A percentile compares a stretch with the other conserved stretches of the same genome.
Conservation (phyloP, 495 filamentous ascomycete species). For the Xylaria sp. region DNA sequence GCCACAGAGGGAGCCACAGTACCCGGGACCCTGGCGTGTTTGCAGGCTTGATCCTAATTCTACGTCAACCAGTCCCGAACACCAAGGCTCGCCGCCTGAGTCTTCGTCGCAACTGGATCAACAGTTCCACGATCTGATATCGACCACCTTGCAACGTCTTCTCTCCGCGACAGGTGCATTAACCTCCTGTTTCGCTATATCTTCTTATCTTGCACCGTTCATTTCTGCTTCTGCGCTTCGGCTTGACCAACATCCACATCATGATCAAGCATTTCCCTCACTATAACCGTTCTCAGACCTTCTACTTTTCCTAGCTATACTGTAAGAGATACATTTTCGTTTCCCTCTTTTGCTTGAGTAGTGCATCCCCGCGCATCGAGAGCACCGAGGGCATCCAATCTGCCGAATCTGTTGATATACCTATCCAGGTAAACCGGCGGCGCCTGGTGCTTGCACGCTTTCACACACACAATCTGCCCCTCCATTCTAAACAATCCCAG, state of each 20-base stretch:
- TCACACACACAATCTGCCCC: conserved; percentile 11
- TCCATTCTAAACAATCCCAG: conserved; percentile 19
- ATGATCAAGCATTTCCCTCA: conserved; percentile 38
- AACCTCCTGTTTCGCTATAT: not conserved
- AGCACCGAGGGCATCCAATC: not conserved
- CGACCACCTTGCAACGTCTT: conserved; percentile 1
- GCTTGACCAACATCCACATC: conserved; percentile 29
- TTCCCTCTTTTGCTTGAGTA: conserved; percentile 1
- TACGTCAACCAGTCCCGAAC: conserved; percentile 12
- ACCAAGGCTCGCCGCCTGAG: conserved; percentile 16
- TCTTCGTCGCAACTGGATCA: not conserved
- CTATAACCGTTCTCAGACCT: conserved; percentile 27
- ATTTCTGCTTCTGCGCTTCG: conserved; percentile 12
- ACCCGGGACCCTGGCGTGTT: not conserved
- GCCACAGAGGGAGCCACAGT: conserved; percentile 14
- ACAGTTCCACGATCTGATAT: not conserved
- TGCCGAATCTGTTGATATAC: not conserved
- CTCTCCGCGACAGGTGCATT: conserved; percentile 1
- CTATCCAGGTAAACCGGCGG: not conserved
- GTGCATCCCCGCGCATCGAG: conserved; percentile 2
- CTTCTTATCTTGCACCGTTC: conserved; percentile 25
- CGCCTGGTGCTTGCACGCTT: not conserved
- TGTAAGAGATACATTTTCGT: conserved; percentile 29
- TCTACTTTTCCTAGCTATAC: conserved; percentile 37
- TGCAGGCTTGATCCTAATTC: not conserved